These are phyloP conservation scores for Euphorbia celastroides DNA, from an alignment of 441 rosid species.

Conservation along the genomic window DNA sequence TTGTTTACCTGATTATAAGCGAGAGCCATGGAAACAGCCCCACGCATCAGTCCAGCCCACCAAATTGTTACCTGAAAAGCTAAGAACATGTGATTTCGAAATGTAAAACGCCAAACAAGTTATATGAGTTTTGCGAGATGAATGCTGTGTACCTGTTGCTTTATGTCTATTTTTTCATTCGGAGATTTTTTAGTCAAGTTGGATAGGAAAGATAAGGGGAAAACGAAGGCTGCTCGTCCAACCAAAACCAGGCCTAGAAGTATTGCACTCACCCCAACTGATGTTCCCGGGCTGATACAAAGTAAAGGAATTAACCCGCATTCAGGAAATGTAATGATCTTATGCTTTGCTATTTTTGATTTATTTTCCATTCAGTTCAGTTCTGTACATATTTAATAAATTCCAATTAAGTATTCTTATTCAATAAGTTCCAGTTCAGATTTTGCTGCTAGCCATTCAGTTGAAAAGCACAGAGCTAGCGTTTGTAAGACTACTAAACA, in stretches of 20 bases:
- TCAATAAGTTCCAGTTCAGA: too few relatives aligned
- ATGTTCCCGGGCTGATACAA: conserved; percentile 66
- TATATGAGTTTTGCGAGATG: conserved; percentile 5
- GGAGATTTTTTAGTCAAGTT: conserved; percentile 69
- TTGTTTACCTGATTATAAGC: conserved; percentile 85
- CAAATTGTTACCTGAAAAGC: conserved; percentile 68
- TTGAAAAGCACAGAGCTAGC: too few relatives aligned
- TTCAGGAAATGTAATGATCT: neutral
- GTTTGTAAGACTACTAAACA: too few relatives aligned
- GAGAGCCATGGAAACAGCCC: conserved; percentile 98
- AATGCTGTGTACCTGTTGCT: conserved; percentile 61
- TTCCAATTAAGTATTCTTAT: too few relatives aligned
- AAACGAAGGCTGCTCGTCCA: conserved; percentile 94
- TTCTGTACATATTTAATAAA: too few relatives aligned
- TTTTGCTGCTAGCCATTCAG: too few relatives aligned
- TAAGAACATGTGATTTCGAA: conserved; percentile 2
- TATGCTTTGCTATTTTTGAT: too few relatives aligned
- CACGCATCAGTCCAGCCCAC: conserved; percentile 99
- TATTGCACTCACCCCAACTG: conserved; percentile 70
- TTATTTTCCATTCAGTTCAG: too few relatives aligned
- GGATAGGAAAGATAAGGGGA: conserved; percentile 79
- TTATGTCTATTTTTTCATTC: conserved; percentile 45
- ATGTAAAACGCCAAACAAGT: too few relatives aligned
- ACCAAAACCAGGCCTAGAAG: conserved; percentile 69
- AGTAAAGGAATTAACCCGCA: conserved; percentile 1